Evolutionary conservation across 352 stramenopile species (phyloP).

Genomic region (Globisporangium parvum): DNA sequence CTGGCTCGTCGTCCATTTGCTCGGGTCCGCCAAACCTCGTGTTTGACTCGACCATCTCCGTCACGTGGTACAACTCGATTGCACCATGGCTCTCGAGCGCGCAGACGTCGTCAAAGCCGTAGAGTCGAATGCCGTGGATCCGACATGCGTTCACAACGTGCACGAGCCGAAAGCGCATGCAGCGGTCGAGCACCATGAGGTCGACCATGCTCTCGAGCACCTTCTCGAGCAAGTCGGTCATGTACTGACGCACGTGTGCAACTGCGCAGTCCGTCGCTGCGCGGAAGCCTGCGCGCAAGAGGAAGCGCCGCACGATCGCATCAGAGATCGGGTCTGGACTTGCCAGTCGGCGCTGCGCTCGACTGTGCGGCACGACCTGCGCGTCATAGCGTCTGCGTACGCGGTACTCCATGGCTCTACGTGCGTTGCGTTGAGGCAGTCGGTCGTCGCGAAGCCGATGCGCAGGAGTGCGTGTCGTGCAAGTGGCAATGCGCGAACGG

Average conservation of each 20-base stretch:
- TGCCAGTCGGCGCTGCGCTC: background rate
- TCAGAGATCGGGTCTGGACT: conserved; percentile 23
- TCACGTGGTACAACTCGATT: conserved; percentile 48
- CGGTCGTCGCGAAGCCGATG: too few relatives aligned
- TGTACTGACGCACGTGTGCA: conserved; percentile 31
- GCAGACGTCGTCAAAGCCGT: conserved; percentile 79
- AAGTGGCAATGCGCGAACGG: conserved; percentile 2
- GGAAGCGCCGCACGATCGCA: conserved; percentile 55
- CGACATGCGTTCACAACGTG: conserved; percentile 63
- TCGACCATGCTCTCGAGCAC: conserved; percentile 44
- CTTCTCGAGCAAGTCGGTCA: conserved; percentile 49
- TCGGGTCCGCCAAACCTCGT: conserved; percentile 18
- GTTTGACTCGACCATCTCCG: conserved; percentile 56
- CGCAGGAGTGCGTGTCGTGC: background rate
- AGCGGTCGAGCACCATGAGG: conserved; percentile 38
- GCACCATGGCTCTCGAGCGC: conserved; percentile 21
- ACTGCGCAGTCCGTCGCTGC: conserved; percentile 33
- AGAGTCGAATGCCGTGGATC: conserved; percentile 62
- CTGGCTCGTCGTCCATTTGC: conserved; percentile 33
- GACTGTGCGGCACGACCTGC: background rate
- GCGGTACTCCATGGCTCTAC: conserved; percentile 26
- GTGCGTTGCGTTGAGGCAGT: background rate
- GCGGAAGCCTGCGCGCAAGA: conserved; percentile 62
- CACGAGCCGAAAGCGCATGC: conserved; percentile 41
- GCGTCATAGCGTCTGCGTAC: conserved; percentile 38